Evolutionary conservation across 1,139 yeast species (phyloP), one percentile per base, ranked within the genome.

Genomic region (Kodamaea suecica): DNA sequence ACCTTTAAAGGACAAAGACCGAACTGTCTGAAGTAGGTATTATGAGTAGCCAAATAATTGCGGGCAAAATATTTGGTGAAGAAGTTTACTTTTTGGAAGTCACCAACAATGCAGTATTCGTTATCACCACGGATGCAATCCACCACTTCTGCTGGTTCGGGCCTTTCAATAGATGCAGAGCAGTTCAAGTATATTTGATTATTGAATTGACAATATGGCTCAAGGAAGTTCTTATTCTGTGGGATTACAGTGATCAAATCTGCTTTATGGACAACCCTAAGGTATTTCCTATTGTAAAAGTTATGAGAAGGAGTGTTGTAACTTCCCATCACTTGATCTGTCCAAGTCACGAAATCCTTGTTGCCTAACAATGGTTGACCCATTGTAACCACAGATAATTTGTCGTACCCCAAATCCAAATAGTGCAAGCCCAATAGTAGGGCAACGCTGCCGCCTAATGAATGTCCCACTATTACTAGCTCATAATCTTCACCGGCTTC

Each of bases 341-440:
- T 61, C 68, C 73, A 72, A 4, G 45, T 37, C 1, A 61, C 60
- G 41, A 74, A 72, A 5, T 49, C 49, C 5, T 47, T 39, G 43
- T 74, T 73, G 0, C 80, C 80, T 6, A 71, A 45, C 37, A 70
- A 55, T 0, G 79, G 79, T 44, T 70, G 78, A 0, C 79, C 79
- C 73, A 73, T 66, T 0, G 76, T 68, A 29, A 73, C 59, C 29
- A 73, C 47, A 0, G 60, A 50, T 19, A 70, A 26, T 17, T 58
- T 53, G 5, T 57, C 55, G 35, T 50, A 59, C 0, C 71, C 70
- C 29, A 59, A 40, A 40, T 63, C 71, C 12, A 63, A 48, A 32
- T 62, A 61, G 37, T 66, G 65, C 15, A 72, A 48, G 0, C 68
- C 65, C 10, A 72, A 44, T 1, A 74, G 47, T 3, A 68, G 44